Base-by-base conservation (phyloP, 495 filamentous ascomycete species). In the Tuber aestivum region DNA sequence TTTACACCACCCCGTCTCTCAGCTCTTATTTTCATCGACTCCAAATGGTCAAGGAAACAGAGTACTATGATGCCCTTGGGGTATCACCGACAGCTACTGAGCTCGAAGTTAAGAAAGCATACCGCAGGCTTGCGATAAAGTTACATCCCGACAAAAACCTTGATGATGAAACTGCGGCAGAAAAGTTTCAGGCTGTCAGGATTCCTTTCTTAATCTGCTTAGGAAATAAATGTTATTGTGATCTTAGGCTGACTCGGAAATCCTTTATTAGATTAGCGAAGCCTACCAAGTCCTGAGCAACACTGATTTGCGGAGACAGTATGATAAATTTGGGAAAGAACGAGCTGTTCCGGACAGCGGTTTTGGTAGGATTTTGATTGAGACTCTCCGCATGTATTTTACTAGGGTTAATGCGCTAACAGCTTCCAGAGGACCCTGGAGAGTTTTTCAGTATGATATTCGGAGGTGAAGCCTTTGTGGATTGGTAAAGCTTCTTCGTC, bases 381-480 rank as follows among this genome's bases (percentile, higher is more conserved):
- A 48, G 37, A 18, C 37, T 71, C 70, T 35, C 68, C 8, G 70
- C 41, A n/a, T 27, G 18, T 70, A 20, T 32, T 71, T 70, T 38
- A 41, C 72, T 76, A 35, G 72, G 40, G 27, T 41, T 50, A 10
- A 69, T 71, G 21, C 7, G 45, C 41, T 40, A 42, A 40, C 70
- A 21, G 1, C n/a, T 68, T 41, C 75, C 78, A 91, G 91, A 93
- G 87, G 95, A 99, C 80, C 96, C 95, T 0, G 89, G 94, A 68
- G 96, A 99, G 85, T 99, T 99, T 89, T 98, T 99, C 84, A 91
- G 93, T 78, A 97, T 94, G 88, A 98, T 99, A 76, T 99, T 99
- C 81, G 95, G 95, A 77, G 95, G 95, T 48, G 95, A 97, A 75
- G 95, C 96, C 7, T 99, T 99, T 82, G 87, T 91, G 38, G 95